Evolutionary conservation across 768 basidiomycete genomes (phyloP).

Genomic region (Pisolithus marmoratus): DNA sequence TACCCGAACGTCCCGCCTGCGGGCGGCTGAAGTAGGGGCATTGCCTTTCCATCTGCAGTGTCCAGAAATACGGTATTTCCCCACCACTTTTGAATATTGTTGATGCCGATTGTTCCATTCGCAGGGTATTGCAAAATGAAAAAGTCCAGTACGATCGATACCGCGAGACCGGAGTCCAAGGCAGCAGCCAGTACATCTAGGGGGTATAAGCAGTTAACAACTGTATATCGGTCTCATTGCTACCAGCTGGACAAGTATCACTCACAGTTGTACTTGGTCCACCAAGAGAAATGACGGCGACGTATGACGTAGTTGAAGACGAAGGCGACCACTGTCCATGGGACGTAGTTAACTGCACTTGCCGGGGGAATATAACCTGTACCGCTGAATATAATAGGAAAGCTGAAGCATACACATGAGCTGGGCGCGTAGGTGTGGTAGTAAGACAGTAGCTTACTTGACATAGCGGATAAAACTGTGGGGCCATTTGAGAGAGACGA

Average conservation of each 20-base stretch:
- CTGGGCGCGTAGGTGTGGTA: not conserved
- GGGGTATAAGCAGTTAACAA: conserved; percentile 10
- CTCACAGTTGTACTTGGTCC: conserved; percentile 48
- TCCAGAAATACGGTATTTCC: conserved; percentile 45
- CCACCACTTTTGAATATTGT: conserved; percentile 61
- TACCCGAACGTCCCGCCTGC: conserved; percentile 23
- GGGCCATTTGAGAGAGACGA: conserved; percentile 55
- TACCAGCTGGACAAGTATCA: not conserved
- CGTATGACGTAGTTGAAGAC: conserved; percentile 61
- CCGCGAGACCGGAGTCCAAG: conserved; percentile 61
- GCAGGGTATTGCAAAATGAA: conserved; percentile 57
- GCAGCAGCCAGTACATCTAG: conserved; percentile 64
- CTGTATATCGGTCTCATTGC: not conserved
- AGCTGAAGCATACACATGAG: conserved; percentile 21
- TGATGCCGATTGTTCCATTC: conserved; percentile 52
- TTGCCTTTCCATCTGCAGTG: conserved; percentile 23
- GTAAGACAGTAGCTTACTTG: conserved; percentile 39
- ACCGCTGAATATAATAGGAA: conserved; percentile 50
- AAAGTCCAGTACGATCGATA: conserved; percentile 51
- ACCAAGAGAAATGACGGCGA: conserved; percentile 58
- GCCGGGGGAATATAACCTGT: conserved; percentile 64
- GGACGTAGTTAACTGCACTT: conserved; percentile 57
- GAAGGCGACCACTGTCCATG: conserved; percentile 62
- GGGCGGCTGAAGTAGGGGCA: conserved; percentile 9
- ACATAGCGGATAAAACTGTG: conserved; percentile 55